phyloP scores from a whole-genome alignment of 2,329 filamentous ascomycete genomes.

The Fusarium sp. region DNA sequence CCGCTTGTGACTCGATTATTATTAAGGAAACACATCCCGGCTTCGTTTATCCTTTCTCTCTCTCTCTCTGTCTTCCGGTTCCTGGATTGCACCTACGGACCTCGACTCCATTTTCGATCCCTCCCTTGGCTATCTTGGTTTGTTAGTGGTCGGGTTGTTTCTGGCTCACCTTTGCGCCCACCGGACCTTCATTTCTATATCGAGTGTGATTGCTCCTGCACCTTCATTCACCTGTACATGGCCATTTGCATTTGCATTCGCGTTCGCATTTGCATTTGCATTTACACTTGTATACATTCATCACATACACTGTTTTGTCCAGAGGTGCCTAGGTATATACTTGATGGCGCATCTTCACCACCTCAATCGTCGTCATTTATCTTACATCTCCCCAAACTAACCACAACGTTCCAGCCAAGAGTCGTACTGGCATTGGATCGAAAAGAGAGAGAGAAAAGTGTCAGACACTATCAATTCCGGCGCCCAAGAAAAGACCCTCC shows the following conservation, averaged over 20 bases:
- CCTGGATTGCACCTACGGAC: conserved; percentile 4
- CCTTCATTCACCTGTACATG: not conserved
- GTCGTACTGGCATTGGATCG: conserved; percentile 21
- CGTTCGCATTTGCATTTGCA: not conserved
- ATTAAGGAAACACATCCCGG: conserved; percentile 38
- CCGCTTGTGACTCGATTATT: conserved; percentile 24
- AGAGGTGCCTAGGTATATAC: not conserved
- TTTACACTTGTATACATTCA: not conserved
- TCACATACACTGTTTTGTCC: not conserved
- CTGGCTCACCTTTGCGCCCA: conserved; percentile 35
- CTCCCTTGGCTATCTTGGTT: conserved; percentile 10
- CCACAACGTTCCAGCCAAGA: conserved; percentile 22
- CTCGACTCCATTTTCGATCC: conserved; percentile 24
- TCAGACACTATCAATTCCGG: conserved; percentile 28
- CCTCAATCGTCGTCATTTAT: conserved; percentile 8
- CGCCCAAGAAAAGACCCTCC: not conserved
- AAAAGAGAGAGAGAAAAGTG: conserved; percentile 19
- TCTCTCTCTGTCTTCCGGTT: not conserved
- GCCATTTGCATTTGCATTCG: not conserved
- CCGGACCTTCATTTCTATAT: conserved; percentile 18
- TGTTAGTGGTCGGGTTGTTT: conserved; percentile 22
- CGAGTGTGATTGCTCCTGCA: conserved; percentile 10
- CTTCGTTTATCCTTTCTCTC: conserved; percentile 4
- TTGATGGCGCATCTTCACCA: conserved; percentile 11
- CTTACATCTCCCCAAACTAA: conserved; percentile 7